These are phyloP conservation scores for Amborella trichopoda DNA, from an alignment of 164 flowering plant genomes.

Conservation along the genomic window DNA sequence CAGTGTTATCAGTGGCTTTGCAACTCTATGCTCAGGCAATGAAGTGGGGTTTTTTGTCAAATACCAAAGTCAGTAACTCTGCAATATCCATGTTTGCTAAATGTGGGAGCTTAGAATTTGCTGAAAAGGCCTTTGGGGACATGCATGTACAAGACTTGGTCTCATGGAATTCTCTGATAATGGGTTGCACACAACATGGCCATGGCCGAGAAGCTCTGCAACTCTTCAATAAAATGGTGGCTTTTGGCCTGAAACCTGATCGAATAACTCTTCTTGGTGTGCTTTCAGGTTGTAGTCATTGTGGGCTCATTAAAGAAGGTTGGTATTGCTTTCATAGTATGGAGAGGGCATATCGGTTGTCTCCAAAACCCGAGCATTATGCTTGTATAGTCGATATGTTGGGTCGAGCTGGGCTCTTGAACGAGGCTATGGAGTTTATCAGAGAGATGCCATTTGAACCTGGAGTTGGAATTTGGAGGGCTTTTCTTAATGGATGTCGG, in stretches of 20 bases:
- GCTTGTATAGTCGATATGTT: slow-evolving; percentile 34
- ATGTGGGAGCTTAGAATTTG: slow-evolving; percentile 16
- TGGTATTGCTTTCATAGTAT: slow-evolving; percentile 17
- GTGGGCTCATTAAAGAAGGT: slow-evolving; percentile 17
- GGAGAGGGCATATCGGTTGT: slow-evolving; percentile 22
- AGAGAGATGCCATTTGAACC: slow-evolving; percentile 30
- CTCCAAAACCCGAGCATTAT: slow-evolving; percentile 36
- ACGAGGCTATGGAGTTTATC: slow-evolving; percentile 26
- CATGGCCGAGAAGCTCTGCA: slow-evolving; percentile 15
- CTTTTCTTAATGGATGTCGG: slow-evolving; percentile 22
- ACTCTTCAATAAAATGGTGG: slow-evolving; percentile 14
- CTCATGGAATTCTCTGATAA: slow-evolving; percentile 28
- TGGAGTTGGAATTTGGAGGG: slow-evolving; percentile 17
- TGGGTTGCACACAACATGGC: slow-evolving; percentile 14
- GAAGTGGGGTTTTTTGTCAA: slow-evolving; percentile 15
- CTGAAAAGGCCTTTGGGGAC: slow-evolving; percentile 16
- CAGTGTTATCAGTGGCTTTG: slow-evolving; percentile 14
- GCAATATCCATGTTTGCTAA: slow-evolving; percentile 22
- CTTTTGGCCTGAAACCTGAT: slow-evolving; percentile 13
- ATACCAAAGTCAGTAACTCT: slow-evolving; percentile 15
- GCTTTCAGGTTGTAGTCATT: slow-evolving; percentile 20
- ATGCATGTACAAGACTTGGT: slow-evolving; percentile 12
- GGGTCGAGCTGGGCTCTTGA: slow-evolving; percentile 29
- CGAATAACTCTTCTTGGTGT: slow-evolving; percentile 20
- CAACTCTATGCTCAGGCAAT: slow-evolving; percentile 20